These are phyloP conservation scores for Alternaria consortialis DNA, from an alignment of 2,329 filamentous ascomycete genomes.

Conservation along the genomic window DNA sequence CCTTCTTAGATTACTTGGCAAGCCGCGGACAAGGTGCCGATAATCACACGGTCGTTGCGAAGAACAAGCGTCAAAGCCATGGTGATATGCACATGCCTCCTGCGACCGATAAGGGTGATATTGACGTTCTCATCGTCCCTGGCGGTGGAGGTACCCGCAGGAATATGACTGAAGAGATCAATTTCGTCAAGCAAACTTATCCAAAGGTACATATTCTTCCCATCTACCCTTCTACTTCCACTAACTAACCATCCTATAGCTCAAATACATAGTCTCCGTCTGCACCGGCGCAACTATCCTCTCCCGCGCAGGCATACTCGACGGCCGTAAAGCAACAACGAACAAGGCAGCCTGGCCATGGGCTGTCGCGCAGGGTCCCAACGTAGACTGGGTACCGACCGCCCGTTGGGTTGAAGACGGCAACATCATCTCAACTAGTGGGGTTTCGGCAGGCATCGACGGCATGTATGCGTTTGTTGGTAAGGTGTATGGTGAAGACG, in stretches of 20 bases:
- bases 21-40: constrained; percentile 21
- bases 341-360: constrained; percentile 67
- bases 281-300: constrained; percentile 71
- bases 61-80: constrained; percentile 5
- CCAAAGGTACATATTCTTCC: constrained; percentile 52
- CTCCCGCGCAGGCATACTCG: constrained; percentile 67
- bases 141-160: constrained; percentile 64
- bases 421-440: constrained; percentile 71
- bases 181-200: constrained; percentile 60
- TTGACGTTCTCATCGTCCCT: constrained; percentile 72
- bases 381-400: constrained; percentile 63
- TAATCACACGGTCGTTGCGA: neutral
- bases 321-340: constrained; percentile 69
- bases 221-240: neutral
- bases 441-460: constrained; percentile 70
- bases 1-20: constrained; percentile 59
- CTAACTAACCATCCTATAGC: constrained; percentile 3
- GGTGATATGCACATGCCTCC: neutral
- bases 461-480: constrained; percentile 65
- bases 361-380: constrained; percentile 58
- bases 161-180: constrained; percentile 50
- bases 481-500: constrained; percentile 62
- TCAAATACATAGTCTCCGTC: constrained; percentile 67
- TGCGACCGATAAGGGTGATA: constrained; percentile 30
- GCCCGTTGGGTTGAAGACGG: constrained; percentile 71